Conservation (phyloP, 306 rosid species). For the Trifolium dubium region DNA sequence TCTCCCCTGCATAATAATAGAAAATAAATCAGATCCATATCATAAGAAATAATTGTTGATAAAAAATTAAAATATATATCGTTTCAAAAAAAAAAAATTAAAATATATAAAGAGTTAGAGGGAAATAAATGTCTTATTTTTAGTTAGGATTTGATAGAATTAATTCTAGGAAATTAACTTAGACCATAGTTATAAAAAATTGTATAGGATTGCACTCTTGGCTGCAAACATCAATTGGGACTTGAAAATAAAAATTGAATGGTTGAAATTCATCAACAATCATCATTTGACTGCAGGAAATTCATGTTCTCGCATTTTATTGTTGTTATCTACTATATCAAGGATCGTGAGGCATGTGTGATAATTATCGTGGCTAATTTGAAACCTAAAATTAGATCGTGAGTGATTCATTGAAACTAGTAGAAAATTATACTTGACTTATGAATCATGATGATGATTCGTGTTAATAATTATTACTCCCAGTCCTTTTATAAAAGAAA, state of each 20-base stretch:
- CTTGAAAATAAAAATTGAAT: too few species aligned
- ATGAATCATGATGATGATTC: too few species aligned
- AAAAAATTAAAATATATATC: not conserved
- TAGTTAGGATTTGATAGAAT: not conserved
- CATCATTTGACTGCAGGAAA: not conserved
- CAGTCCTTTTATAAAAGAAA: not conserved
- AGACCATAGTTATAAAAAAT: too few species aligned
- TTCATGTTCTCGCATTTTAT: too few species aligned
- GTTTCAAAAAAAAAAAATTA: too few species aligned
- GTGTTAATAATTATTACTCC: too few species aligned
- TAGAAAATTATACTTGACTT: not conserved
- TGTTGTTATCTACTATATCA: not conserved
- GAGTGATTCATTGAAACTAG: not conserved
- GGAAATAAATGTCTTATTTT: not conserved
- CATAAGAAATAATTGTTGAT: too few species aligned
- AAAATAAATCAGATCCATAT: not conserved
- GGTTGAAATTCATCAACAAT: not conserved
- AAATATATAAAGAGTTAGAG: not conserved
- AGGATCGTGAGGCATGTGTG: not conserved
- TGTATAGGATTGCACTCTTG: too few species aligned
- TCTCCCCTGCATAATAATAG: constrained; percentile 49
- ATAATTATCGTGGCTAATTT: too few species aligned
- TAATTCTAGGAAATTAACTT: not conserved
- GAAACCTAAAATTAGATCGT: too few species aligned
- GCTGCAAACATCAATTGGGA: too few species aligned